Percentiles rank a stretch among this genome's conserved stretches.
These are phyloP conservation scores for Umbelopsis sp. DNA, from an alignment of 192 early-diverging fungal genomes.

Conservation along the genomic window DNA sequence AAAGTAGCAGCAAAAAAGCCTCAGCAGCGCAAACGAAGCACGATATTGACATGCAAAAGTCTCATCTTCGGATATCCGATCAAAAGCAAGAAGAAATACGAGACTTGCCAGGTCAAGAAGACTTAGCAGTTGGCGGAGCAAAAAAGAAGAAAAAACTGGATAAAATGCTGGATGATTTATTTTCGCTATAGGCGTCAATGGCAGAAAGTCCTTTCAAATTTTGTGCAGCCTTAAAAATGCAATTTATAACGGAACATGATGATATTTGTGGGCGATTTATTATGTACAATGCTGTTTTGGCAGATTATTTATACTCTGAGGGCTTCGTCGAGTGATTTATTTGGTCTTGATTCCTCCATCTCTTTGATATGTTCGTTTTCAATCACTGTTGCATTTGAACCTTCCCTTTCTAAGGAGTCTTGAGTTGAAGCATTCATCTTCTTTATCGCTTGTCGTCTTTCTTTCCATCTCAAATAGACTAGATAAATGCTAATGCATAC, in stretches of 20 bases:
- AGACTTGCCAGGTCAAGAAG: neutral
- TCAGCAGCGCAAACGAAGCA: neutral
- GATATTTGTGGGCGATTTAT: no score
- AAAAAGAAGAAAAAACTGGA: constrained; percentile 7
- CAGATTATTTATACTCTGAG: no score
- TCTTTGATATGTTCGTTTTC: constrained; percentile 14
- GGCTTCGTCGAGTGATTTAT: no score
- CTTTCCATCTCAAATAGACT: constrained; percentile 47
- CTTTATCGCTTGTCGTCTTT: constrained; percentile 15
- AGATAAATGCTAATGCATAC: constrained; percentile 53
- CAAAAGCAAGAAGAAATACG: neutral
- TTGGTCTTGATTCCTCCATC: no score
- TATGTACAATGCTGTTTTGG: no score
- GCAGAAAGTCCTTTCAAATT: no score
- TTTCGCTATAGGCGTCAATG: neutral
- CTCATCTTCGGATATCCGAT: neutral
- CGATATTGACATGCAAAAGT: neutral
- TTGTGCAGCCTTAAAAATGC: no score
- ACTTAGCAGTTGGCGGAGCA: neutral
- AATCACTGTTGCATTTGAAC: constrained; percentile 7
- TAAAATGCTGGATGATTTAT: constrained; percentile 9
- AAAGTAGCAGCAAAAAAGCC: no score
- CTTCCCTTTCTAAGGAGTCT: neutral
- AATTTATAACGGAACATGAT: no score
- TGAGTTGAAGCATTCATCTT: constrained; percentile 10